A percentile compares a stretch with the other conserved stretches of the same genome.
Evolutionary conservation across 306 rosid species (phyloP).

Genomic region (Senna tora): DNA sequence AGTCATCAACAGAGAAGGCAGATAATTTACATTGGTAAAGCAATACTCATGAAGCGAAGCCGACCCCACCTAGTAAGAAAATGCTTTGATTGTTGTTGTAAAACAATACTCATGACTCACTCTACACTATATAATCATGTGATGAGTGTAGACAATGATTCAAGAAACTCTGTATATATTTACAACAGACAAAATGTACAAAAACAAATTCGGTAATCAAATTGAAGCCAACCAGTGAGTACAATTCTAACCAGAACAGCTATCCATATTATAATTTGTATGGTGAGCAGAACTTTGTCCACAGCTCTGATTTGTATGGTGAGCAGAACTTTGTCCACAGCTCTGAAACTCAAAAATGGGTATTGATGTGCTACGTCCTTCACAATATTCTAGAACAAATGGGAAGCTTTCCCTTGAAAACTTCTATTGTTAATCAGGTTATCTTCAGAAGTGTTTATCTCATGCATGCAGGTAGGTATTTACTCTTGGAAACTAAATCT

Average conservation of each 20-base stretch:
- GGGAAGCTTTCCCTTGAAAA: conserved; percentile 12
- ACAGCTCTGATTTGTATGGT: conserved; percentile 23
- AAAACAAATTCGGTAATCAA: conserved; percentile 1
- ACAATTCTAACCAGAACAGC: conserved; percentile 6
- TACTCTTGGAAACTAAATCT: not conserved
- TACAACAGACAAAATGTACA: conserved; percentile 37
- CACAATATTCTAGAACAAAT: conserved; percentile 28
- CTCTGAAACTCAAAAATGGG: conserved; percentile 18
- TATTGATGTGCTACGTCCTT: conserved; percentile 31
- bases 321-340: conserved; percentile 23
- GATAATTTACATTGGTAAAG: no score
- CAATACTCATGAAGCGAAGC: no score
- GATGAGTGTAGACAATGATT: conserved; percentile 22
- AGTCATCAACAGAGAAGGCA: no score
- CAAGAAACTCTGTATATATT: conserved; percentile 28
- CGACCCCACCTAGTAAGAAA: no score
- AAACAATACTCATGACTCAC: not conserved
- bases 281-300: conserved; percentile 20
- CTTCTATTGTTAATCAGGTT: conserved; percentile 29
- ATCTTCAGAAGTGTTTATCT: conserved; percentile 24
- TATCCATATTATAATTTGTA: conserved; percentile 32
- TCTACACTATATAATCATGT: conserved; percentile 20
- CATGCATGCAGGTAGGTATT: no score
- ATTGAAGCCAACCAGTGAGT: not conserved
- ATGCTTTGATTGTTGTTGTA: no score